phyloP scores from a whole-genome alignment of 345 rosid species.

The Clarkia xantiana region DNA sequence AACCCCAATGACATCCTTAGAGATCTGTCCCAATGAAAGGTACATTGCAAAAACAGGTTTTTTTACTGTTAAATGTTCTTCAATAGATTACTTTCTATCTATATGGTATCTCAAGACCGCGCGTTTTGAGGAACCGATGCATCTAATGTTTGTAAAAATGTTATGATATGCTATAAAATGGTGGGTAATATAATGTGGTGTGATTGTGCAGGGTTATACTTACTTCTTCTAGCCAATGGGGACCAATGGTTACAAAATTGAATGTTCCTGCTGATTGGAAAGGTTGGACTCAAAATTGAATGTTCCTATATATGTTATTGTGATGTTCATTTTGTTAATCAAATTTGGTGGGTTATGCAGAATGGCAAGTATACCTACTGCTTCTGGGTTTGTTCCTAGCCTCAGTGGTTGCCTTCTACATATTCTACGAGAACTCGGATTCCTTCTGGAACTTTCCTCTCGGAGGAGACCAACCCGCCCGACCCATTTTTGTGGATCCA shows the following conservation, averaged over 20 bases:
- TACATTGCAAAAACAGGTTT: slow-evolving; percentile 4
- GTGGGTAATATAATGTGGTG: not conserved
- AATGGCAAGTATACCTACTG: slow-evolving; percentile 84
- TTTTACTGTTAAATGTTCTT: not conserved
- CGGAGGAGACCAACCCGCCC: slow-evolving; percentile 33
- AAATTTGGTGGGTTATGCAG: slow-evolving; percentile 26
- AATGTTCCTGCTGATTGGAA: slow-evolving; percentile 91
- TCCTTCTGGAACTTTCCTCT: slow-evolving; percentile 69
- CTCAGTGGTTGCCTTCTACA: slow-evolving; percentile 58
- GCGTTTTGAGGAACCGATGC: no score
- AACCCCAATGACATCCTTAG: slow-evolving; percentile 47
- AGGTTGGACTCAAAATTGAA: slow-evolving; percentile 22
- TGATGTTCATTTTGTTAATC: not conserved
- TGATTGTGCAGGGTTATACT: slow-evolving; percentile 50
- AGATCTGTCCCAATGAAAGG: slow-evolving; percentile 80
- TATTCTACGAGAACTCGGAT: slow-evolving; percentile 75
- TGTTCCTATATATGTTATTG: not conserved
- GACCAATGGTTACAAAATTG: slow-evolving; percentile 65
- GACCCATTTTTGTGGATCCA: slow-evolving; percentile 39
- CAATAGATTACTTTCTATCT: not conserved
- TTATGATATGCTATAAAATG: not conserved
- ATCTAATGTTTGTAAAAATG: not conserved
- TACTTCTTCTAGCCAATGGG: slow-evolving; percentile 72
- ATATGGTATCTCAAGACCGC: not conserved
- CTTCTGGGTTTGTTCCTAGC: slow-evolving; percentile 69